Conservation (phyloP, 2,329 filamentous ascomycete genomes). For the Xylaria sp. region DNA sequence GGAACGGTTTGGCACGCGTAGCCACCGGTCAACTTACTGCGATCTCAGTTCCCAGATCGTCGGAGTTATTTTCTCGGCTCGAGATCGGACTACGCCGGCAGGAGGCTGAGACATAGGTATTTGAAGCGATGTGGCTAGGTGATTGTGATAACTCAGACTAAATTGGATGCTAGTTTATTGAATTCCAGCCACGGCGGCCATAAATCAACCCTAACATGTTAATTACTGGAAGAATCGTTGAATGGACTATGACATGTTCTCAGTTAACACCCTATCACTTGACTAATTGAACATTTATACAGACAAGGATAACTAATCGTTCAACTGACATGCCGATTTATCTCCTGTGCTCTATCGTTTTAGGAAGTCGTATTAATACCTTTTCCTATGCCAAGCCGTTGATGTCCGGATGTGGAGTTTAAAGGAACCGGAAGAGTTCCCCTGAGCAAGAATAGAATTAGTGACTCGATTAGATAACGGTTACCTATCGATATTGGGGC, state of each 20-base stretch:
- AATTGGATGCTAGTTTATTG: slow-evolving; percentile 15
- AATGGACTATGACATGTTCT: too few species aligned
- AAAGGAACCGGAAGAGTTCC: slow-evolving; percentile 14
- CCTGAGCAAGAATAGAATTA: slow-evolving; percentile 3
- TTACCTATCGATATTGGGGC: background rate
- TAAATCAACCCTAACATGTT: background rate
- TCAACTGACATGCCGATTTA: background rate
- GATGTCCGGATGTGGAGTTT: slow-evolving; percentile 12
- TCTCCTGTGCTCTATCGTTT: background rate
- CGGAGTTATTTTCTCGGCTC: slow-evolving; percentile 7
- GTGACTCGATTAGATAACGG: background rate
- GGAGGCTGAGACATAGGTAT: slow-evolving; percentile 29
- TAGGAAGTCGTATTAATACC: background rate
- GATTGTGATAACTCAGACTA: slow-evolving; percentile 5
- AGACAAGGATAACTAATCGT: background rate
- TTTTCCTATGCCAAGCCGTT: slow-evolving; percentile 9
- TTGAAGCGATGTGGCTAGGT: slow-evolving; percentile 6
- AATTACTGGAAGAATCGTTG: too few species aligned
- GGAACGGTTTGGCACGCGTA: slow-evolving; percentile 11
- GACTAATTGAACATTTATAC: background rate
- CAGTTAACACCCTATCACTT: background rate
- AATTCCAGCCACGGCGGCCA: slow-evolving; percentile 12
- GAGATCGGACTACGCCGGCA: slow-evolving; percentile 21
- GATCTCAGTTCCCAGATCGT: slow-evolving; percentile 23
- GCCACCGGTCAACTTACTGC: background rate